A percentile compares a stretch with the other conserved stretches of the same genome.
Evolutionary conservation across 495 filamentous ascomycete genomes (phyloP).

Genomic region (Massariosphaeria phaeospora): DNA sequence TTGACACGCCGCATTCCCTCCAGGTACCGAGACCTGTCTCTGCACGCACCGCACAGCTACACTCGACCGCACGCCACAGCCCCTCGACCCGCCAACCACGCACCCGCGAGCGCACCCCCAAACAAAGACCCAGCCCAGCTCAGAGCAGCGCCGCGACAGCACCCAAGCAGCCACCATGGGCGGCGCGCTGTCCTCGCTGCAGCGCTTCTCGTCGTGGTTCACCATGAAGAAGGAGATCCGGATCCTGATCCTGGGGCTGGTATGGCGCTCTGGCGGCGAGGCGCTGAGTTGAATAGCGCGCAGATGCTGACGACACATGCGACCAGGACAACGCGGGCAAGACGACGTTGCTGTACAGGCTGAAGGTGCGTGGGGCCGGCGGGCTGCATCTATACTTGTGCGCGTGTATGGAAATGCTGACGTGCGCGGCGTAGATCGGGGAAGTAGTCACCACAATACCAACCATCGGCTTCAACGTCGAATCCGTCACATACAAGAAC

Average conservation of each 20-base stretch:
- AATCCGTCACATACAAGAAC: slow-evolving; percentile 95
- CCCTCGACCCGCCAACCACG: neutral
- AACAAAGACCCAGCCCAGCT: neutral
- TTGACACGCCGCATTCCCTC: too few species aligned
- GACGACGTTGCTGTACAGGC: slow-evolving; percentile 89
- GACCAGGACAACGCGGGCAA: slow-evolving; percentile 95
- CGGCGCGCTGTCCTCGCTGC: slow-evolving; percentile 57
- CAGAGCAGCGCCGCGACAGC: neutral
- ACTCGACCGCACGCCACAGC: neutral
- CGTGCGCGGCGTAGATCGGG: slow-evolving; percentile 64
- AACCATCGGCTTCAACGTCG: slow-evolving; percentile 98
- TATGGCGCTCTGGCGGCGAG: slow-evolving; percentile 44
- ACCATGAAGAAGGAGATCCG: slow-evolving; percentile 96
- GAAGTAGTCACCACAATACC: slow-evolving; percentile 99
- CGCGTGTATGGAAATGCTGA: neutral
- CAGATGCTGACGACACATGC: slow-evolving; percentile 18
- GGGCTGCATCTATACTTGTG: too few species aligned
- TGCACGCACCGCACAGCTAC: too few species aligned
- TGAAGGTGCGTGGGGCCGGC: slow-evolving; percentile 92
- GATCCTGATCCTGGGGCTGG: slow-evolving; percentile 91
- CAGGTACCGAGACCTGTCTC: too few species aligned
- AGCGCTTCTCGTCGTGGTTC: slow-evolving; percentile 58
- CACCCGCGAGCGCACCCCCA: too few species aligned
- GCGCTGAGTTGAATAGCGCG: too few species aligned
- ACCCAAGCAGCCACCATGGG: slow-evolving; percentile 57